Percentiles rank a stretch among this genome's conserved stretches.
These are phyloP conservation scores for Dictyostelium purpureum DNA, from an alignment of 78 protist species.

Conservation along the genomic window DNA sequence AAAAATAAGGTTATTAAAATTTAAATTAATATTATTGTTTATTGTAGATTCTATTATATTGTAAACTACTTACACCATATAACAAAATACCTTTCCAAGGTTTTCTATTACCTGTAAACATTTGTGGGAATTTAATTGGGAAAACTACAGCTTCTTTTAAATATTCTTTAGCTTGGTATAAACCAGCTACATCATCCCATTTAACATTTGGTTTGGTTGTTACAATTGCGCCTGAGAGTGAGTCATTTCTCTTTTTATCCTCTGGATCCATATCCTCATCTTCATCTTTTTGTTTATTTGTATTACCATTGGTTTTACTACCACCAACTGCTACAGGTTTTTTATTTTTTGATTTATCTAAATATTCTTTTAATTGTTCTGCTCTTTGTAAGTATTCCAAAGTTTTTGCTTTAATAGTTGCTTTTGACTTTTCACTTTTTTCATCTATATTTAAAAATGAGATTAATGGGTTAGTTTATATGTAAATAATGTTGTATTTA, in stretches of 20 bases:
- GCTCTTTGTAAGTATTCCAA: constrained; percentile 88
- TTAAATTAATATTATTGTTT: too few relatives aligned
- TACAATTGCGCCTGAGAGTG: constrained; percentile 74
- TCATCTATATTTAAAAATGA: constrained; percentile 62
- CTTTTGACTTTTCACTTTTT: constrained; percentile 83
- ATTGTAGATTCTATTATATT: neutral
- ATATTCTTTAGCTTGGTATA: constrained; percentile 97
- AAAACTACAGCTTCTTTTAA: constrained; percentile 97
- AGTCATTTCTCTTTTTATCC: constrained; percentile 72
- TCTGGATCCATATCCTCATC: constrained; percentile 84
- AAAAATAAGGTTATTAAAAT: neutral
- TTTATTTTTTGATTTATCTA: constrained; percentile 50
- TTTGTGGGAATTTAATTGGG: constrained; percentile 97
- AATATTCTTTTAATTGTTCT: constrained; percentile 86
- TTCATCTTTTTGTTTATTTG: constrained; percentile 15
- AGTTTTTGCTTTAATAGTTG: constrained; percentile 77
- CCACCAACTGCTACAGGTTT: constrained; percentile 66
- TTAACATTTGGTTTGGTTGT: constrained; percentile 97
- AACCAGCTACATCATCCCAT: constrained; percentile 98
- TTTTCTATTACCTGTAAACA: constrained; percentile 95
- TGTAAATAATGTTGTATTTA: neutral
- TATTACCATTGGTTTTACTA: neutral
- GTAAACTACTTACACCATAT: constrained; percentile 91
- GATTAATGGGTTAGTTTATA: neutral
- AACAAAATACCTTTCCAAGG: constrained; percentile 99